Conservation (phyloP, 1,284 basidiomycete species). For the Ceratobasidium sp. region DNA sequence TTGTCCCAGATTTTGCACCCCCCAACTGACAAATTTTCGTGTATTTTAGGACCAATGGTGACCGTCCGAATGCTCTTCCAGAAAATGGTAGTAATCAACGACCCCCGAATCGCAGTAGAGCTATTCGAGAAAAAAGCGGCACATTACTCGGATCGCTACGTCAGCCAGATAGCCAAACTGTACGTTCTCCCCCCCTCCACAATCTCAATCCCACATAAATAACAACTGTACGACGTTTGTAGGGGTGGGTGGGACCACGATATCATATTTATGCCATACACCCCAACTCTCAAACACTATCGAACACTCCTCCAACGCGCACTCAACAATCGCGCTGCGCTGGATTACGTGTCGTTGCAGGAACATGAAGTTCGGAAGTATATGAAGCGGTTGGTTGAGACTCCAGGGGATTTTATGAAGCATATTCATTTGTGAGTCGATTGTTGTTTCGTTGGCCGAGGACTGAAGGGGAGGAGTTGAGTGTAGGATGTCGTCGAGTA, state of each 20-base stretch:
- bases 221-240: background rate
- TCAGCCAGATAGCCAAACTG: conserved; percentile 28
- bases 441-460: background rate
- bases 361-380: conserved; percentile 31
- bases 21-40: background rate
- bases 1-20: no score
- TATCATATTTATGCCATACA: conserved; percentile 30
- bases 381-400: conserved; percentile 16
- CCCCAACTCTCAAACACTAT: conserved; percentile 22
- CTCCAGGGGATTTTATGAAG: conserved; percentile 30
- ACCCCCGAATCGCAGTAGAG: conserved; percentile 18
- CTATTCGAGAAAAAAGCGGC: conserved; percentile 35
- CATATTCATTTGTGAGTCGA: conserved; percentile 32
- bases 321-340: conserved; percentile 36
- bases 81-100: conserved; percentile 23
- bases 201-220: background rate
- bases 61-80: conserved; percentile 24
- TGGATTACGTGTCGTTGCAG: conserved; percentile 38
- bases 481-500: conserved; percentile 31
- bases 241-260: conserved; percentile 36
- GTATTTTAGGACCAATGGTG: conserved; percentile 13
- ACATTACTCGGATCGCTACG: conserved; percentile 36
- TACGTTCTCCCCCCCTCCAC: background rate
- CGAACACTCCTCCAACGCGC: conserved; percentile 41
- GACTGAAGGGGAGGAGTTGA: background rate